Evolutionary conservation across 2,329 filamentous ascomycete species (phyloP).

Genomic region (Exophiala calicioides): DNA sequence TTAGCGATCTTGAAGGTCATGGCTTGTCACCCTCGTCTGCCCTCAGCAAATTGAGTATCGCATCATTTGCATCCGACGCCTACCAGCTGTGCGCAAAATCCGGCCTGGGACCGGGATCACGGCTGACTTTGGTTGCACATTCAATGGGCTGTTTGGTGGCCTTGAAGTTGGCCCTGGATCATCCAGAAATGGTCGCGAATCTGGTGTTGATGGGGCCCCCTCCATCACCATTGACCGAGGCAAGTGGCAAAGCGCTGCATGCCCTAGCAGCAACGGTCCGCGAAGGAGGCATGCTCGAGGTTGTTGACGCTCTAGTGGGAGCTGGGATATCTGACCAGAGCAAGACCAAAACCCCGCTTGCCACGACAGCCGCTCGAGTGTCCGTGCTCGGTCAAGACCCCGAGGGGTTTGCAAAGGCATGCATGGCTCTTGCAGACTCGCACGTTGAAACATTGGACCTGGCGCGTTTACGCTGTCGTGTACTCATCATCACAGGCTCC

Average conservation of each 20-base stretch:
- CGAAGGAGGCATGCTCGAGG: not conserved
- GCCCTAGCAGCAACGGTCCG: not conserved
- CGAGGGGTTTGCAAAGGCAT: not conserved
- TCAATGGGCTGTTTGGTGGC: too few species aligned
- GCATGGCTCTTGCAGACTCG: not conserved
- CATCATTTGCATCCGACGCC: constrained; percentile 48
- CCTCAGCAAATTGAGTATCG: constrained; percentile 44
- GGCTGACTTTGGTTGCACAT: constrained; percentile 52
- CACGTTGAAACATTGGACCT: not conserved
- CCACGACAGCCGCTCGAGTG: not conserved
- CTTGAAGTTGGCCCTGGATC: not conserved
- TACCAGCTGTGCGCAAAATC: constrained; percentile 41
- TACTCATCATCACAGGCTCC: not conserved
- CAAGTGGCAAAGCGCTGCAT: not conserved
- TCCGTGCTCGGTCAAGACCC: not conserved
- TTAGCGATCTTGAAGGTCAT: constrained; percentile 60
- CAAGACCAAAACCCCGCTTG: not conserved
- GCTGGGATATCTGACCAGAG: not conserved
- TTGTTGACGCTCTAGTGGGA: not conserved
- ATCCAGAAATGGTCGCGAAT: too few species aligned
- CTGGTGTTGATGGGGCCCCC: not conserved
- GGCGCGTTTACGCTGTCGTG: not conserved
- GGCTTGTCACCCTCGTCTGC: constrained; percentile 56
- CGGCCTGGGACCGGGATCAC: constrained; percentile 30
- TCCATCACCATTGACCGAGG: not conserved